Evolutionary conservation across 352 stramenopile species (phyloP).

Genomic region (Aphanomyces astaci): DNA sequence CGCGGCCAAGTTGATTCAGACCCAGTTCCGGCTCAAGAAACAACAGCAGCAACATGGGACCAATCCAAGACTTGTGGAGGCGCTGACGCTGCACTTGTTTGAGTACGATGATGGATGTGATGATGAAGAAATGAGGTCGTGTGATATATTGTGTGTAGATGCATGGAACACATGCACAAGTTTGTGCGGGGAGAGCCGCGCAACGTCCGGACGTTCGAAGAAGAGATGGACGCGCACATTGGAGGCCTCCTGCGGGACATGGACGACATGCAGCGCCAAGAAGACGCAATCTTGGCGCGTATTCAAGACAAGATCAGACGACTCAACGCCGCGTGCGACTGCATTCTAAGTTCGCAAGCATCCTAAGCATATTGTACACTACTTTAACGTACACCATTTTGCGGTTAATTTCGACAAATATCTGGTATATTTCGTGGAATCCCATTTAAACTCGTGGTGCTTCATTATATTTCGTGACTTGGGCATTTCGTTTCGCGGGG

Average conservation of each 20-base stretch:
- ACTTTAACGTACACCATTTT: neutral
- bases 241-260: constrained; percentile 30
- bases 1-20: constrained; percentile 39
- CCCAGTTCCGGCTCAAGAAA: constrained; percentile 30
- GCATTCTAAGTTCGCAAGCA: neutral
- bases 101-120: neutral
- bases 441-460: too few relatives aligned
- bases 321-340: constrained; percentile 2
- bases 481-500: too few relatives aligned
- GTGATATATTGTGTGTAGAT: constrained; percentile 2
- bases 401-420: too few relatives aligned
- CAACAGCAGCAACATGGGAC: constrained; percentile 20
- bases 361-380: neutral
- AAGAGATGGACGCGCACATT: constrained; percentile 44
- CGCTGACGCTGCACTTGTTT: constrained; percentile 23
- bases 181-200: constrained; percentile 32
- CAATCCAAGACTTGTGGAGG: constrained; percentile 12
- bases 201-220: constrained; percentile 35
- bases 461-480: too few relatives aligned
- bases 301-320: constrained; percentile 36
- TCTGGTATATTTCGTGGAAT: too few relatives aligned
- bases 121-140: too few relatives aligned
- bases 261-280: constrained; percentile 32
- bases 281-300: constrained; percentile 31
- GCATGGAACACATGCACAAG: constrained; percentile 24